These are phyloP conservation scores for Picochlorum sp. DNA, from an alignment of 139 green algal species.

Conservation along the genomic window DNA sequence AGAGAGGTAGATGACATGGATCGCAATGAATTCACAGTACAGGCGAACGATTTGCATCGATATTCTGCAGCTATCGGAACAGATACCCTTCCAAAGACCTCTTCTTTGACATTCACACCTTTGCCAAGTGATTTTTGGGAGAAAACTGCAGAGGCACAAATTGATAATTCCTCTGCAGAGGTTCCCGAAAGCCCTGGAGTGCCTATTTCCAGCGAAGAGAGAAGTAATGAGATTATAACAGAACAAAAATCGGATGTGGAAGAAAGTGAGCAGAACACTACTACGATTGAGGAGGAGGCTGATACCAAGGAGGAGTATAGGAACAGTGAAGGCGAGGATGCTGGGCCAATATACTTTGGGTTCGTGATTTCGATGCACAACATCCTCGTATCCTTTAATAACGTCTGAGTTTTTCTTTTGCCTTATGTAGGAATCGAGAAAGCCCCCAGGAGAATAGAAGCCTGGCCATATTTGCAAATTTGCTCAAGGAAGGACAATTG, in stretches of 20 bases:
- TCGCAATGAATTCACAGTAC: constrained; percentile 26
- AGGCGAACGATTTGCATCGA: constrained; percentile 10
- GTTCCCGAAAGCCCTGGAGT: constrained; percentile 5
- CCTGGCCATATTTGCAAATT: too few species aligned
- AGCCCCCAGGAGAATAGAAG: too few species aligned
- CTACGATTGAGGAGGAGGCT: constrained; percentile 13
- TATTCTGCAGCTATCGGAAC: not conserved
- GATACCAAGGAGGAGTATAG: not conserved
- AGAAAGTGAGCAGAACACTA: not conserved
- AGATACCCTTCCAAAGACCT: constrained; percentile 7
- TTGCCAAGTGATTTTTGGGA: constrained; percentile 1
- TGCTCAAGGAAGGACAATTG: too few species aligned
- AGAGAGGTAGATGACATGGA: constrained; percentile 10
- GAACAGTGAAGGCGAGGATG: constrained; percentile 3
- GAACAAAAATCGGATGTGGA: not conserved
- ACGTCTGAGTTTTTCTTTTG: not conserved
- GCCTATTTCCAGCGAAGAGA: not conserved
- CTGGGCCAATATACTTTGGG: constrained; percentile 23
- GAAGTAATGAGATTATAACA: not conserved
- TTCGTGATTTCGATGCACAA: not conserved
- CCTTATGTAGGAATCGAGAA: too few species aligned
- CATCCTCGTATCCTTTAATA: not conserved
- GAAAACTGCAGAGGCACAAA: not conserved
- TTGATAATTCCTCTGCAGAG: constrained; percentile 4
- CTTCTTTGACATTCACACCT: constrained; percentile 7